These are phyloP conservation scores for Chloropicon primus DNA, from an alignment of 139 green algal genomes.

Conservation along the genomic window DNA sequence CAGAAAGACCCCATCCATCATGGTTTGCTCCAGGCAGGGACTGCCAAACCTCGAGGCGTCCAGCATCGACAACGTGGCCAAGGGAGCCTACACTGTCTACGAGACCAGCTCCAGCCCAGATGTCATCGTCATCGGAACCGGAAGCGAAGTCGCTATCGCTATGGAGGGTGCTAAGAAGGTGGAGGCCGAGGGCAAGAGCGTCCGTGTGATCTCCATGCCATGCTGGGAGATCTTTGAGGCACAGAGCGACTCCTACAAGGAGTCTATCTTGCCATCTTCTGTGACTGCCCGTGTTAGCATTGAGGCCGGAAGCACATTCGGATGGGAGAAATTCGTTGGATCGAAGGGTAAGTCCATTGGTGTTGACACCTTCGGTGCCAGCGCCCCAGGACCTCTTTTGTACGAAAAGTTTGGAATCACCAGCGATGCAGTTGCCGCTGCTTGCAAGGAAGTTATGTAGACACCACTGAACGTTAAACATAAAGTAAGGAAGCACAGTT, in stretches of 20 bases:
- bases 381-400: slow-evolving; percentile 65
- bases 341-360: slow-evolving; percentile 62
- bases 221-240: slow-evolving; percentile 96
- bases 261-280: slow-evolving; percentile 43
- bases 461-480: too few species aligned
- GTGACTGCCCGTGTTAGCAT: slow-evolving; percentile 69
- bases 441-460: slow-evolving; percentile 48
- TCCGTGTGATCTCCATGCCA: slow-evolving; percentile 86
- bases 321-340: slow-evolving; percentile 83
- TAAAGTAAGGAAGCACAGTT: too few species aligned
- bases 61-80: slow-evolving; percentile 54
- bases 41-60: slow-evolving; percentile 82
- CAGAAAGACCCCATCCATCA: slow-evolving; percentile 56
- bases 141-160: slow-evolving; percentile 82
- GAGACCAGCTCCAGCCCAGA: slow-evolving; percentile 51
- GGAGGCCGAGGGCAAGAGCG: slow-evolving; percentile 70
- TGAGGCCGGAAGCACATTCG: slow-evolving; percentile 82
- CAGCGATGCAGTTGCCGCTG: slow-evolving; percentile 45
- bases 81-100: slow-evolving; percentile 85
- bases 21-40: slow-evolving; percentile 90
- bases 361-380: slow-evolving; percentile 88
- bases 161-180: slow-evolving; percentile 67
- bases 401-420: slow-evolving; percentile 97
- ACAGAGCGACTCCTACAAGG: slow-evolving; percentile 64
- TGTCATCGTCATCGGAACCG: slow-evolving; percentile 87